Percentiles rank a stretch among this genome's conserved stretches.
These are phyloP conservation scores for Ascodesmis nigricans DNA, from an alignment of 495 filamentous ascomycete genomes.

Conservation along the genomic window DNA sequence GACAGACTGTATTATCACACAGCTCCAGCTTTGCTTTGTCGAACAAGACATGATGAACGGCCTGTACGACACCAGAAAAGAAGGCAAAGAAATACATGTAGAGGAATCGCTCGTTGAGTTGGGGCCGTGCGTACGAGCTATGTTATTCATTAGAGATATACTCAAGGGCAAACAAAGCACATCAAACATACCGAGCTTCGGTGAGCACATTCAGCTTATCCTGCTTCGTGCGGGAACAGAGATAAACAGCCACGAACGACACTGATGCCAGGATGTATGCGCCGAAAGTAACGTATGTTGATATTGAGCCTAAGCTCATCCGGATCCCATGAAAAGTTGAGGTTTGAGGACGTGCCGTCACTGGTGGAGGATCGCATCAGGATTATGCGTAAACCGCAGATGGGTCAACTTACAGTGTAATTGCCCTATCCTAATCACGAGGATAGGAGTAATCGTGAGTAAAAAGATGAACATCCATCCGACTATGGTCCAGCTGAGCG, in stretches of 20 bases:
- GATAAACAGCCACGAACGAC: conserved; percentile 62
- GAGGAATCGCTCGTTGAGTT: conserved; percentile 72
- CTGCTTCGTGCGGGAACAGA: conserved; percentile 45
- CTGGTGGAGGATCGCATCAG: conserved; percentile 12
- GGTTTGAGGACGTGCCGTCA: conserved; percentile 44
- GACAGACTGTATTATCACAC: conserved; percentile 14
- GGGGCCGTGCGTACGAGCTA: conserved; percentile 47
- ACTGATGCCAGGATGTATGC: conserved; percentile 61
- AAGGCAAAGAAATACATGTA: conserved; percentile 54
- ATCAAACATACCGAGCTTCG: conserved; percentile 32
- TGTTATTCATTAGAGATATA: conserved; percentile 16
- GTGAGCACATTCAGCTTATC: conserved; percentile 52
- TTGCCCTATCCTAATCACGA: conserved; percentile 65
- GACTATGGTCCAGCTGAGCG: conserved; percentile 49
- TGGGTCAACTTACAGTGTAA: conserved; percentile 37
- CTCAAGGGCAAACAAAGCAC: neutral
- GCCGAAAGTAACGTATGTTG: conserved; percentile 41
- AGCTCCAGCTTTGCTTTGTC: conserved; percentile 54
- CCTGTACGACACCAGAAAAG: conserved; percentile 44
- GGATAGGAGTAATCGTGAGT: conserved; percentile 40
- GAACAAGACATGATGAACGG: conserved; percentile 41
- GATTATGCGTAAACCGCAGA: neutral
- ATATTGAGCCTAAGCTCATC: conserved; percentile 31
- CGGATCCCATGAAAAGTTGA: conserved; percentile 42
- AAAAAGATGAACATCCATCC: conserved; percentile 54